Evolutionary conservation across 192 early-diverging fungal genomes (phyloP), one percentile per base, ranked within the genome.

Genomic region (Podila epicladia): DNA sequence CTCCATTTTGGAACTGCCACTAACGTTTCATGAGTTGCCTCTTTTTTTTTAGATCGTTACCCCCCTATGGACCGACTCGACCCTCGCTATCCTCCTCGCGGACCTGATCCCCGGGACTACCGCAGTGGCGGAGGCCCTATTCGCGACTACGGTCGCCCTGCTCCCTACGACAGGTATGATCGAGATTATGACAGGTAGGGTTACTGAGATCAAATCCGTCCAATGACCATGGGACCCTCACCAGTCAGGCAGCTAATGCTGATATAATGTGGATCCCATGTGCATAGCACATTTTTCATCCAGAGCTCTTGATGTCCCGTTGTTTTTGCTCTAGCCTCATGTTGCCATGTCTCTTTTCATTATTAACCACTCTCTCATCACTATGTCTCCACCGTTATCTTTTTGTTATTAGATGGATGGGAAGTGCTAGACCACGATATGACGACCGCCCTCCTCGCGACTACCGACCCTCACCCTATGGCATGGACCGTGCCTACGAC

Each of bases 31-130:
- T 55, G 53, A 55, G 9, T 0, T 24, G 20, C 20, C 6, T 51
- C 17, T 45, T 35, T 24, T n/a, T 64, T 9, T 13, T 38, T 32
- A 79, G 69, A 61, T 66, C 71, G 73, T 37, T 37, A 37, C 22
- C 84, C 75, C 29, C 72, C 72, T 9, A 65, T 62, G 20, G 84
- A 85, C 9, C 55, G 84, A 62, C 75, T 79, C 71, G 84, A 85
- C 22, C 84, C 79, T 60, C 75, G 80, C 65, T 80, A 82, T 45
- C 80, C 78, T 60, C 82, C 82, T 38, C 76, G 76, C 58, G 76
- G 84, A 73, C 72, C 84, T 49, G 82, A 85, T 51, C 77, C 77
- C 41, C 72, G 77, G 20, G 77, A 80, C 0, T 80, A 80, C 71
- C 68, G 77, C 59, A 71, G 77, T 20, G 75, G 32, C 13, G 77